Evolutionary conservation across 2,329 filamentous ascomycete genomes (phyloP).

Genomic region (Trichoderma arundinaceum): DNA sequence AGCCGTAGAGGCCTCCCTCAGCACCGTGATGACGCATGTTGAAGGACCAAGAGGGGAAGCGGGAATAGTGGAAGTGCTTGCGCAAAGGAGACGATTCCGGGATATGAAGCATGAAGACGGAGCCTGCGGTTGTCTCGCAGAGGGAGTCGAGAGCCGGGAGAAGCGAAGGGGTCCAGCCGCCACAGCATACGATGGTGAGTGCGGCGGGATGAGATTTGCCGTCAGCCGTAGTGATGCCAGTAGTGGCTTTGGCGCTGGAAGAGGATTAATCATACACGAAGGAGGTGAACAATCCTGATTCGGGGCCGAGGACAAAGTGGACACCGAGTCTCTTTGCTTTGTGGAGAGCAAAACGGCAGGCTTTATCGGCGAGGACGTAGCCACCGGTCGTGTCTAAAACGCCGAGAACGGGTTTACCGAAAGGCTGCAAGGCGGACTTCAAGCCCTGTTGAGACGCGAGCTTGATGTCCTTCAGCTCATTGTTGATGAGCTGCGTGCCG

Average conservation of each 20-base stretch:
- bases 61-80: conserved; percentile 46
- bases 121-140: conserved; percentile 56
- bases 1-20: conserved; percentile 55
- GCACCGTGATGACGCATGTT: conserved; percentile 41
- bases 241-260: conserved; percentile 33
- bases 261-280: conserved; percentile 34
- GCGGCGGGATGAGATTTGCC: conserved; percentile 42
- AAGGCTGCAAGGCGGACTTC: conserved; percentile 46
- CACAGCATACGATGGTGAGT: conserved; percentile 49
- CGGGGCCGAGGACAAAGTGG: conserved; percentile 47
- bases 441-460: conserved; percentile 41
- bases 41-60: conserved; percentile 54
- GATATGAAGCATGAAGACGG: conserved; percentile 52
- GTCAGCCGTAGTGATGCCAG: conserved; percentile 49
- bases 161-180: conserved; percentile 52
- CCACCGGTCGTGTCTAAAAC: conserved; percentile 55
- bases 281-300: conserved; percentile 41
- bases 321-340: conserved; percentile 50
- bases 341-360: conserved; percentile 52
- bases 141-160: conserved; percentile 49
- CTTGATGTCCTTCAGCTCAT: conserved; percentile 38
- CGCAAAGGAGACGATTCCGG: conserved; percentile 38
- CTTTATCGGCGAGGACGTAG: conserved; percentile 52
- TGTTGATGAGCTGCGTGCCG: conserved; percentile 46
- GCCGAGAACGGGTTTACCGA: conserved; percentile 44